A percentile compares a stretch with the other conserved stretches of the same genome.
These are phyloP conservation scores for Scheffersomyces cryptocercus DNA, from an alignment of 1,139 yeast genomes.

Conservation along the genomic window DNA sequence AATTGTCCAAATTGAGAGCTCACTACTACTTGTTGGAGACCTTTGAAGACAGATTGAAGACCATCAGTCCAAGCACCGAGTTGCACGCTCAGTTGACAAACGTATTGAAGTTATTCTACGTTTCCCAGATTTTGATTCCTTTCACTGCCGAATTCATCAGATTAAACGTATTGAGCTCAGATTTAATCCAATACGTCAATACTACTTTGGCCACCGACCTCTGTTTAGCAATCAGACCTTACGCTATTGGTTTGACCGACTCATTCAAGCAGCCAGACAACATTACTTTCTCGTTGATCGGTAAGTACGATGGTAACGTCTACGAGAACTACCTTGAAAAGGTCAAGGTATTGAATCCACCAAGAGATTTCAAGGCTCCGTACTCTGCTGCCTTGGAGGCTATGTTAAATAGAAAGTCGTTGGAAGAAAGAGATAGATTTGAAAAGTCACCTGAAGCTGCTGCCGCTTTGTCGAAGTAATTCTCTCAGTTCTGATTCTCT, in stretches of 20 bases:
- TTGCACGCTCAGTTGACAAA: constrained; percentile 22
- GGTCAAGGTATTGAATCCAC: constrained; percentile 41
- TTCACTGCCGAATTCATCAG: constrained; percentile 45
- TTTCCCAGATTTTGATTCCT: constrained; percentile 33
- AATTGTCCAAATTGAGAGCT: constrained; percentile 24
- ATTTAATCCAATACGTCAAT: constrained; percentile 34
- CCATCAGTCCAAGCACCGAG: constrained; percentile 12
- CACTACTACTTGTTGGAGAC: constrained; percentile 27
- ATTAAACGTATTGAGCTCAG: constrained; percentile 33
- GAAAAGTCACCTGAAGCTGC: constrained; percentile 34
- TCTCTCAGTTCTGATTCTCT: neutral
- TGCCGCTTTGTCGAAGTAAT: constrained; percentile 31
- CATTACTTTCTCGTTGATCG: constrained; percentile 45
- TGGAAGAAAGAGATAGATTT: constrained; percentile 41
- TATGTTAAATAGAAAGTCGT: constrained; percentile 40
- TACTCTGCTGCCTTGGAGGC: constrained; percentile 35
- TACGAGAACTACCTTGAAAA: constrained; percentile 47
- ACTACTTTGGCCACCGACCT: constrained; percentile 34
- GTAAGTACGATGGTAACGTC: constrained; percentile 46
- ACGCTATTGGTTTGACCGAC: constrained; percentile 47
- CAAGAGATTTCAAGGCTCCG: constrained; percentile 39
- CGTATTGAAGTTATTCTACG: constrained; percentile 23
- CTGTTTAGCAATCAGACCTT: constrained; percentile 43
- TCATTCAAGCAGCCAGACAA: constrained; percentile 50
- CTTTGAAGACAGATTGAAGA: constrained; percentile 17